phyloP scores from a whole-genome alignment of 2,329 filamentous ascomycete genomes.

The Phyllosticta citrichinensis region DNA sequence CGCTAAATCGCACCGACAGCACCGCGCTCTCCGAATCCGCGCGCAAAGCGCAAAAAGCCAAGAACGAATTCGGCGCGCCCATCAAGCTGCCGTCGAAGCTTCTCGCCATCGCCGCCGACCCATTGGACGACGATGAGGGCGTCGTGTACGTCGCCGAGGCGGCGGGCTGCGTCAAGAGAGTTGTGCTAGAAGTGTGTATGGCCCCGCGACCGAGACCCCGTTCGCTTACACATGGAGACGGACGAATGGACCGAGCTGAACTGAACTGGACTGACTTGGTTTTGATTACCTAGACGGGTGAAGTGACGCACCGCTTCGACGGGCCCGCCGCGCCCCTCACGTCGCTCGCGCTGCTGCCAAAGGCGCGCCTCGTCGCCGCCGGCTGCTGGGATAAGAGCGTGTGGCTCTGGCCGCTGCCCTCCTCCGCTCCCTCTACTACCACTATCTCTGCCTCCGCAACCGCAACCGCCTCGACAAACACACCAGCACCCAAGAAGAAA shows the following conservation, averaged over 20 bases:
- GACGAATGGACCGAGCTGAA: not conserved
- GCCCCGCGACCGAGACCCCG: slow-evolving; percentile 3
- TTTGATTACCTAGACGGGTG: slow-evolving; percentile 28
- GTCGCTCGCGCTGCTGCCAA: slow-evolving; percentile 22
- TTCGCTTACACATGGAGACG: not conserved
- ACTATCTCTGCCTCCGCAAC: not conserved
- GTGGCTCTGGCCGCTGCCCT: slow-evolving; percentile 60
- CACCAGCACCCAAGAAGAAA: not conserved
- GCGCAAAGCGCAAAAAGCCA: slow-evolving; percentile 60
- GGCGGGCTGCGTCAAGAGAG: slow-evolving; percentile 63
- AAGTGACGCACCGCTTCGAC: slow-evolving; percentile 46
- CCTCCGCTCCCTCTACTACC: not conserved
- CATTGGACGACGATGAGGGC: slow-evolving; percentile 46
- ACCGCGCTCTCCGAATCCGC: slow-evolving; percentile 41
- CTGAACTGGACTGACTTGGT: not conserved
- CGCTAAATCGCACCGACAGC: slow-evolving; percentile 19
- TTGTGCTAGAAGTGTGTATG: slow-evolving; percentile 65
- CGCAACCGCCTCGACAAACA: not conserved
- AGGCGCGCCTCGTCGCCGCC: slow-evolving; percentile 55
- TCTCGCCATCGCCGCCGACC: slow-evolving; percentile 61
- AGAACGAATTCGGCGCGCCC: slow-evolving; percentile 77
- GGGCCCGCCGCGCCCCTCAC: slow-evolving; percentile 67
- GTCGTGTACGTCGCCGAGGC: slow-evolving; percentile 77
- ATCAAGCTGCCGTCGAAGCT: slow-evolving; percentile 78
- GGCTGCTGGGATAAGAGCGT: slow-evolving; percentile 92